These are phyloP conservation scores for Cladosporium sp. DNA, from an alignment of 2,329 filamentous ascomycete genomes.

Conservation along the genomic window DNA sequence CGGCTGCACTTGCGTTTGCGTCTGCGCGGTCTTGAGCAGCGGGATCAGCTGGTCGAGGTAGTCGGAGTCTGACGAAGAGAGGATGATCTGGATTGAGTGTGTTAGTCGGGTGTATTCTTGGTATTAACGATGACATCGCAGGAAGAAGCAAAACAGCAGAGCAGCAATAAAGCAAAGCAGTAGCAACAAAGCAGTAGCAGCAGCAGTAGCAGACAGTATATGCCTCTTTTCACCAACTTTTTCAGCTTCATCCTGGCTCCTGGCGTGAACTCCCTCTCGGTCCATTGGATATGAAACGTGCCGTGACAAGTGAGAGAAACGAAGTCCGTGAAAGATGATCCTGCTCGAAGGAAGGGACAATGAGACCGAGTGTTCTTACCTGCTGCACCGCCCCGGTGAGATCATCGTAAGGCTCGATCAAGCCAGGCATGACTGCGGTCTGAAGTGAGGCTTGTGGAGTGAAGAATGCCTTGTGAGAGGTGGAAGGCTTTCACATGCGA, in stretches of 20 bases:
- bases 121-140: too few relatives aligned
- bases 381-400: conserved; percentile 44
- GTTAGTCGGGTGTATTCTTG: too few relatives aligned
- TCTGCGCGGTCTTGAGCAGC: conserved; percentile 80
- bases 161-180: too few relatives aligned
- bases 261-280: not conserved
- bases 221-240: too few relatives aligned
- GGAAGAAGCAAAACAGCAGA: not conserved
- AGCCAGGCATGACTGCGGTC: conserved; percentile 27
- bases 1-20: conserved; percentile 58
- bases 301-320: too few relatives aligned
- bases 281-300: not conserved
- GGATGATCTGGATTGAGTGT: conserved; percentile 63
- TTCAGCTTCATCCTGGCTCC: too few relatives aligned
- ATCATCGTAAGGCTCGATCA: conserved; percentile 43
- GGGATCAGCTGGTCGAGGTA: conserved; percentile 95
- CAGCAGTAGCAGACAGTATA: too few relatives aligned
- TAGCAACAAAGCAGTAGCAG: too few relatives aligned
- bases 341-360: not conserved
- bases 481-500: not conserved
- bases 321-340: too few relatives aligned
- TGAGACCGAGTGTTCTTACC: conserved; percentile 28
- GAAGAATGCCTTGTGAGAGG: not conserved
- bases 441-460: not conserved
- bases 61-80: conserved; percentile 84